These are phyloP conservation scores for Solanum phureja DNA, from an alignment of 257 asterid genomes.

Conservation along the genomic window DNA sequence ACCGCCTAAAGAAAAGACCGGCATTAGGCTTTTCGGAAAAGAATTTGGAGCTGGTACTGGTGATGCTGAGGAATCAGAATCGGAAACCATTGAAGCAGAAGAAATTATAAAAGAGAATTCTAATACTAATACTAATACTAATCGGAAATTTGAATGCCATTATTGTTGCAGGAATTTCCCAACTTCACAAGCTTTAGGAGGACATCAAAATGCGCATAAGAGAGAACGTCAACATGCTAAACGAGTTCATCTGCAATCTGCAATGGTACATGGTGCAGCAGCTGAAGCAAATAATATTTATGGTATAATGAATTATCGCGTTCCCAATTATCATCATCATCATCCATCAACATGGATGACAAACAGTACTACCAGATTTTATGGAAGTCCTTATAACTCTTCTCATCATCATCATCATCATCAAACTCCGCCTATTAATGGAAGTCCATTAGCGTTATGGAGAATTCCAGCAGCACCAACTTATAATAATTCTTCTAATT, in stretches of 20 bases:
- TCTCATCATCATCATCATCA: not conserved
- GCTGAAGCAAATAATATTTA: constrained; percentile 41
- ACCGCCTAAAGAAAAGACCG: constrained; percentile 24
- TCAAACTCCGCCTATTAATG: constrained; percentile 33
- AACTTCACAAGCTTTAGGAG: constrained; percentile 91
- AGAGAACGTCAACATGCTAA: constrained; percentile 87
- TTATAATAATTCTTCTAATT: not conserved
- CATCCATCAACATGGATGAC: not conserved
- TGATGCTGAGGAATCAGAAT: not conserved
- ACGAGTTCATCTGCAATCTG: constrained; percentile 61
- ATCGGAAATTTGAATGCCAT: constrained; percentile 74
- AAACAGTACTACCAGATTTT: constrained; percentile 12
- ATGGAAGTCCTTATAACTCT: constrained; percentile 5
- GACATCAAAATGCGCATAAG: constrained; percentile 93
- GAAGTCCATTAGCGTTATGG: constrained; percentile 71
- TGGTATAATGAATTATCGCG: constrained; percentile 42
- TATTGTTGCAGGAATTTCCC: constrained; percentile 88
- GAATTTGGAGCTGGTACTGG: constrained; percentile 35
- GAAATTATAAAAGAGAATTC: constrained; percentile 4
- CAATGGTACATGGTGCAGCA: constrained; percentile 36
- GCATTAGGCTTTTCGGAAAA: constrained; percentile 71
- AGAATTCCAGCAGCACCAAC: constrained; percentile 18
- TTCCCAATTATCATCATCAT: constrained; percentile 12
- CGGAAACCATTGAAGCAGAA: not conserved
- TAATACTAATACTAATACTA: not conserved